Evolutionary conservation across 306 rosid species (phyloP), one percentile per base, ranked within the genome.

Genomic region (Amphicarpaea edgeworthii): DNA sequence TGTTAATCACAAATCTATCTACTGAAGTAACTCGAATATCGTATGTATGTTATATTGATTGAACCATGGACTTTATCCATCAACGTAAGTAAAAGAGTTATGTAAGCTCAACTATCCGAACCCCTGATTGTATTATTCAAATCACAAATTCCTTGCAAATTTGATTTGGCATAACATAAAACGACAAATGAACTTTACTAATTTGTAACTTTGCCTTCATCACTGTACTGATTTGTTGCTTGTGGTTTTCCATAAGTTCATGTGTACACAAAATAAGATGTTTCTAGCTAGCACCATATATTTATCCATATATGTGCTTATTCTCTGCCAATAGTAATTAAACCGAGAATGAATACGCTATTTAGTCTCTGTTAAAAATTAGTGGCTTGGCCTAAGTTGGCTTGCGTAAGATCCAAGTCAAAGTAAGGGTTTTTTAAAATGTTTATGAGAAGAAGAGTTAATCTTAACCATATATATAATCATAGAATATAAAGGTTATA

Each of bases 121-220:
- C n/a, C n/a, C 12, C 12, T 0, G 32, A 23, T 15, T n/a, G 20
- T 26, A n/a, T 11, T 37, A 53, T 32, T 45, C 72, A 70, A 40
- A 72, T 42, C 17, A 58, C 17, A 37, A 19, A 68, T 37, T 53
- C 17, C 45, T 6, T 3, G 7, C 47, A 6, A 43, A 47, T 43
- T 46, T 47, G 70, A 57, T 55, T 50, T 51, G 80, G 55, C 69
- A 26, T 66, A 4, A 61, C 24, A 20, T 8, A 41, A 28, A 34
- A 50, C 8, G 17, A 26, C 53, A 3, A 32, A 60, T 42, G 32
- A 16, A 24, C 3, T 51, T 28, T 32, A n/a, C n/a, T n/a, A 0
- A 5, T 23, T 42, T 63, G 23, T 4, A 5, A 40, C 57, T 14
- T 73, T n/a, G 43, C 5, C 50, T 58, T 28, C 24, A 20, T 19